These are phyloP conservation scores for Canavalia ensiformis DNA, from an alignment of 306 rosid species.

Conservation along the genomic window DNA sequence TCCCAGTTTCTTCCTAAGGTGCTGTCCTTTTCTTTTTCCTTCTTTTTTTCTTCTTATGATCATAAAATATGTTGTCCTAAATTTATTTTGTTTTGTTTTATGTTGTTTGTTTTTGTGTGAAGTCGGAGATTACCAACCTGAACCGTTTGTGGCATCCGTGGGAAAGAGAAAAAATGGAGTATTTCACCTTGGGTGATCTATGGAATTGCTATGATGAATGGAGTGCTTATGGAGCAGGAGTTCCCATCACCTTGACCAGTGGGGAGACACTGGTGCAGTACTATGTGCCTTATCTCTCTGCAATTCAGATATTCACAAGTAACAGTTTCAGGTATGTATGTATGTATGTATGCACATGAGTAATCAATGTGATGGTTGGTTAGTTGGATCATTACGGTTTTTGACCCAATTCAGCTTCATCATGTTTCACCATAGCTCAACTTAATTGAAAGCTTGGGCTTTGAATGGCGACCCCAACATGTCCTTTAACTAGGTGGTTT, in stretches of 20 bases:
- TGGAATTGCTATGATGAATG: conserved; percentile 96
- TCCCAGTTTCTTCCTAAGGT: conserved; percentile 93
- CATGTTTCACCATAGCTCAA: background rate
- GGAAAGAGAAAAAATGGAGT: conserved; percentile 92
- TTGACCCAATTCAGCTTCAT: conserved; percentile 20
- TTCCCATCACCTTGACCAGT: conserved; percentile 69
- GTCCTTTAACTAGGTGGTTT: conserved; percentile 4
- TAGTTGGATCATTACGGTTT: conserved; percentile 21
- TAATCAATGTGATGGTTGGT: background rate
- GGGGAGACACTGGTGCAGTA: conserved; percentile 89
- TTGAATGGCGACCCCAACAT: conserved; percentile 33
- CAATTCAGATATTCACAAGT: conserved; percentile 93
- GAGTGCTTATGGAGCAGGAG: conserved; percentile 98
- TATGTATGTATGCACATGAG: background rate
- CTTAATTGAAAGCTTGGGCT: conserved; percentile 13
- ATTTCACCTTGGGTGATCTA: conserved; percentile 81
- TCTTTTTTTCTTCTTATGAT: background rate
- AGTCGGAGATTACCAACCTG: conserved; percentile 82
- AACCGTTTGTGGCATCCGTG: conserved; percentile 96
- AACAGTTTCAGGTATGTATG: conserved; percentile 66
- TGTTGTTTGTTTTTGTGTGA: background rate
- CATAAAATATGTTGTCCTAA: background rate
- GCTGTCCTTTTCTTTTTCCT: background rate
- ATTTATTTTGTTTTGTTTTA: background rate
- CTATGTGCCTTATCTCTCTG: conserved; percentile 98